Percentiles rank a stretch among this genome's conserved stretches.
Evolutionary conservation across 2,329 filamentous ascomycete genomes (phyloP).

Genomic region (Xylaria multiplex): DNA sequence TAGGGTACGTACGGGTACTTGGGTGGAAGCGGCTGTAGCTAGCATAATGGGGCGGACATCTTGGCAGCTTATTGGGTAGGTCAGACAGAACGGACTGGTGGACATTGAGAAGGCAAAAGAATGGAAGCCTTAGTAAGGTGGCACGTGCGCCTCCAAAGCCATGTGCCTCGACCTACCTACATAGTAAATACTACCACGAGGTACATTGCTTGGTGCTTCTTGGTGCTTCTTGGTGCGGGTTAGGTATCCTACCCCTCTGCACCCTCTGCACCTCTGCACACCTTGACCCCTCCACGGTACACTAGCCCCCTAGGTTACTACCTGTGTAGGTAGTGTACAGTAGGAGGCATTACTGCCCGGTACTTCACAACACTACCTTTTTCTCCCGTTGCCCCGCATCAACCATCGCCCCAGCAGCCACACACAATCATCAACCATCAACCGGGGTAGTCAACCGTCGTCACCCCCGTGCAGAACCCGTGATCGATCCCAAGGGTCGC

Average conservation of each 20-base stretch:
- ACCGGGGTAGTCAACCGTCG: slow-evolving; percentile 8
- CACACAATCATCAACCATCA: slow-evolving; percentile 14
- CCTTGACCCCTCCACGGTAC: too few relatives aligned
- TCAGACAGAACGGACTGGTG: too few relatives aligned
- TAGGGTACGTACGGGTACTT: too few relatives aligned
- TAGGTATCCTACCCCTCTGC: too few relatives aligned
- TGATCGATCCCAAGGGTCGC: slow-evolving; percentile 31
- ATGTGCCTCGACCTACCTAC: not conserved
- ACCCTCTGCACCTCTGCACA: too few relatives aligned
- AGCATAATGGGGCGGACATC: not conserved
- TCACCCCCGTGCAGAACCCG: slow-evolving; percentile 12
- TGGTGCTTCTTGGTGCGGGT: not conserved
- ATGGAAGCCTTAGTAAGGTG: too few relatives aligned
- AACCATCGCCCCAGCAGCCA: slow-evolving; percentile 15
- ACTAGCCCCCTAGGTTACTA: too few relatives aligned
- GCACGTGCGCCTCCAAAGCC: not conserved
- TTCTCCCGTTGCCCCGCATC: slow-evolving; percentile 35
- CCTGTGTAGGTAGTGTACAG: too few relatives aligned
- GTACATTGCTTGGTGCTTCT: not conserved
- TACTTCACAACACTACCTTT: not conserved
- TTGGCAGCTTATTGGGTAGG: too few relatives aligned
- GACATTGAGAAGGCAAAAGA: not conserved
- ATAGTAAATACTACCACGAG: not conserved
- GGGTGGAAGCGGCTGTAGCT: not conserved
- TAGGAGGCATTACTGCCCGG: too few relatives aligned